Evolutionary conservation across 495 filamentous ascomycete genomes (phyloP).

Genomic region (Talaromyces proteolyticus): DNA sequence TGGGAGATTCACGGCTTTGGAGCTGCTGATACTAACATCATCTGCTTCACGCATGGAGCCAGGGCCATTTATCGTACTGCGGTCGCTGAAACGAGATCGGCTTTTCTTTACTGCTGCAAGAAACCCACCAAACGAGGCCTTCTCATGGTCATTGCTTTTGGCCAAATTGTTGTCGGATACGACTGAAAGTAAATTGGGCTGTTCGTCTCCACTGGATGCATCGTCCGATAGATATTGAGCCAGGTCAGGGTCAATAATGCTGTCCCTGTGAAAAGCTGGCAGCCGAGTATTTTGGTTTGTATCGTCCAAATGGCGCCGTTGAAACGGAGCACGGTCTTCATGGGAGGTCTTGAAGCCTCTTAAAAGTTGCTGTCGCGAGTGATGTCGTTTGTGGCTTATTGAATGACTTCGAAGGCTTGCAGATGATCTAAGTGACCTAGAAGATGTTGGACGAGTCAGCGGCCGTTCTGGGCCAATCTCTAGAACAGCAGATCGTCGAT

Average conservation of each 20-base stretch:
- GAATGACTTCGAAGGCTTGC: constrained; percentile 57
- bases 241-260: constrained; percentile 94
- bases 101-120: constrained; percentile 66
- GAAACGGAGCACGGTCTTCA: constrained; percentile 85
- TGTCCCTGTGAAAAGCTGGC: constrained; percentile 93
- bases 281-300: constrained; percentile 57
- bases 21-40: constrained; percentile 52
- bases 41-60: constrained; percentile 57
- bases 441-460: constrained; percentile 79
- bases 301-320: constrained; percentile 58
- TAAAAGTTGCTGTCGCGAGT: constrained; percentile 75
- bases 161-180: constrained; percentile 48
- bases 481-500: constrained; percentile 79
- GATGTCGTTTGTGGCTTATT: constrained; percentile 74
- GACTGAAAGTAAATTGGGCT: constrained; percentile 77
- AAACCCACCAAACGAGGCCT: constrained; percentile 44
- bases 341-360: constrained; percentile 54
- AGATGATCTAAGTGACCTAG: constrained; percentile 81
- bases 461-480: constrained; percentile 76
- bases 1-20: constrained; percentile 46
- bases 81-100: constrained; percentile 66
- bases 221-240: constrained; percentile 95
- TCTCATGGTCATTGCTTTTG: constrained; percentile 50
- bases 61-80: constrained; percentile 56
- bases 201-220: constrained; percentile 86